Conservation (phyloP, 495 filamentous ascomycete species). For the Aspergillus haitiensis region DNA sequence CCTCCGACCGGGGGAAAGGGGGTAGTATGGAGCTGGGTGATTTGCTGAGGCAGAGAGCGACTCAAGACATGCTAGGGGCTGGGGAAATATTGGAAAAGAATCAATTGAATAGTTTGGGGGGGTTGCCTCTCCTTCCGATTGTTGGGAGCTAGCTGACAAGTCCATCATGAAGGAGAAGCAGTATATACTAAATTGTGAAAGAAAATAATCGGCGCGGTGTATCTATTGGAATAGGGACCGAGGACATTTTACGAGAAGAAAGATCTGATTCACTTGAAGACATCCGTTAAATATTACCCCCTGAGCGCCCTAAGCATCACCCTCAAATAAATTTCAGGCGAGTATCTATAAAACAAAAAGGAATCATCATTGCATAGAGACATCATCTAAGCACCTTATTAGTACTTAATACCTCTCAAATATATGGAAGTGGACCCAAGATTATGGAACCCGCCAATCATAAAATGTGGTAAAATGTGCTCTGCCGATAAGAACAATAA, state of each 20-base stretch:
- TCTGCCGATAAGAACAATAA: neutral
- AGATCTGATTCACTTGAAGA: neutral
- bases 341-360: neutral
- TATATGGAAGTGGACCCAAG: neutral
- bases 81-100: neutral
- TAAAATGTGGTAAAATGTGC: neutral
- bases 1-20: neutral
- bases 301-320: neutral
- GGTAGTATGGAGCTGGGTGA: neutral
- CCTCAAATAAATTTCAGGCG: neutral
- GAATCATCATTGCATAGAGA: too few species aligned
- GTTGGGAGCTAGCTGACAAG: conserved; percentile 2
- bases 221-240: neutral
- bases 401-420: too few species aligned
- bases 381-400: too few species aligned
- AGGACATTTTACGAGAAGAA: neutral
- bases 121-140: neutral
- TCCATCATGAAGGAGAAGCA: neutral
- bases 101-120: neutral
- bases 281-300: neutral
- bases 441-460: conserved; percentile 3
- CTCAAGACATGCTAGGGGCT: neutral
- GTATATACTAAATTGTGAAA: neutral
- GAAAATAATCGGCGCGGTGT: neutral
- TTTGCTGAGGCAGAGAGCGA: neutral